A percentile compares a stretch with the other conserved stretches of the same genome.
Conservation (phyloP, 768 basidiomycete species). For the Ramaria sp. region DNA sequence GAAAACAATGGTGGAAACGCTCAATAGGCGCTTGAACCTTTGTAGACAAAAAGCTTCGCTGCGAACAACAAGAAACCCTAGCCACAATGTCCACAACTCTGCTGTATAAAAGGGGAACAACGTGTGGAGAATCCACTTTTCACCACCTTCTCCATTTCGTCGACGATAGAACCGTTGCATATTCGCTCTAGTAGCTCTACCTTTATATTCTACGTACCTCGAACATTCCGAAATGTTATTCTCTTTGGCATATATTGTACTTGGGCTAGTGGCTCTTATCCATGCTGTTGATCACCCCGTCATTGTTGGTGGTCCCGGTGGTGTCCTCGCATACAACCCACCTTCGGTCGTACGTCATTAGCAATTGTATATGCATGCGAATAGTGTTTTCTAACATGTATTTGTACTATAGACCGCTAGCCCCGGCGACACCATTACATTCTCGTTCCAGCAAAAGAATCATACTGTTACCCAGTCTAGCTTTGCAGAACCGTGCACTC, state of each 20-base stretch:
- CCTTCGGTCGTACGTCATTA: conserved; percentile 37
- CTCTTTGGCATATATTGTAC: conserved; percentile 31
- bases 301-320: conserved; percentile 37
- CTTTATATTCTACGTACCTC: conserved; percentile 18
- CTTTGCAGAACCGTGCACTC: conserved; percentile 28
- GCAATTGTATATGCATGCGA: conserved; percentile 1
- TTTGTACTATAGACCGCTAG: conserved; percentile 30
- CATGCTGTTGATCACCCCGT: conserved; percentile 25
- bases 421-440: conserved; percentile 48
- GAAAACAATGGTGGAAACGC: neutral
- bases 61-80: neutral
- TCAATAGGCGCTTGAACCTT: neutral
- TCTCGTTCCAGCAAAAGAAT: conserved; percentile 49
- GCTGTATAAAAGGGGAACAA: neutral
- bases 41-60: neutral
- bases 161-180: neutral
- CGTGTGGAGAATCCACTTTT: neutral
- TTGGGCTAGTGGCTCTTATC: conserved; percentile 14
- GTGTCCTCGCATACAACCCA: conserved; percentile 31
- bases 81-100: neutral
- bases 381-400: neutral
- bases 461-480: conserved; percentile 43
- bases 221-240: conserved; percentile 39
- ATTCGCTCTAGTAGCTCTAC: conserved; percentile 4
- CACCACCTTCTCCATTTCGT: conserved; percentile 3